Percentiles rank a stretch among this genome's conserved stretches.
These are phyloP conservation scores for Penicillium diatomitis DNA, from an alignment of 495 filamentous ascomycete genomes.

Conservation along the genomic window DNA sequence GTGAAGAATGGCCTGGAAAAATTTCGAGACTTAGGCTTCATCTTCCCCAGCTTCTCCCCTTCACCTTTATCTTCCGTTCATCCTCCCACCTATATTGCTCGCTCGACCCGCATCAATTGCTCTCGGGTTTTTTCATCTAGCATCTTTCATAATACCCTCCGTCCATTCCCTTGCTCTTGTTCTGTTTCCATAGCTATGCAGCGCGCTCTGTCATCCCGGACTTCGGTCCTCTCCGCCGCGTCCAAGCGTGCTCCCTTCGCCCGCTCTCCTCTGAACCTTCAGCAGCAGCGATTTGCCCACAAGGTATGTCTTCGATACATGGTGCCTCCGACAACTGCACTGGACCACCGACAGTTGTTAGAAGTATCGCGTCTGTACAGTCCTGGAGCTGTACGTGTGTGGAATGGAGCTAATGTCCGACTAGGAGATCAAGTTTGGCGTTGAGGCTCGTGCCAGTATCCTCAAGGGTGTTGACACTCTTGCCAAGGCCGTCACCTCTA, in stretches of 20 bases:
- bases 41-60: conserved; percentile 21
- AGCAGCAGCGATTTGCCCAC: conserved; percentile 88
- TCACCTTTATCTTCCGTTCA: conserved; percentile 13
- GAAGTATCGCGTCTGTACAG: too few species aligned
- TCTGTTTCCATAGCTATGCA: conserved; percentile 48
- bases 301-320: conserved; percentile 53
- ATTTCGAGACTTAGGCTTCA: conserved; percentile 45
- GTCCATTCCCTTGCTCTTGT: conserved; percentile 12
- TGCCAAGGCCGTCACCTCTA: conserved; percentile 92
- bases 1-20: conserved; percentile 37
- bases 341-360: too few species aligned
- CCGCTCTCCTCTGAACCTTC: conserved; percentile 50
- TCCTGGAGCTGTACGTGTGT: conserved; percentile 5
- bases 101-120: conserved; percentile 17
- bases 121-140: conserved; percentile 14
- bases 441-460: conserved; percentile 81
- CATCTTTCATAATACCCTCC: conserved; percentile 11
- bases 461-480: conserved; percentile 94
- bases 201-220: conserved; percentile 57
- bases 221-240: conserved; percentile 62
- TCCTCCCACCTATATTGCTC: neutral
- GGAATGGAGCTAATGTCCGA: conserved; percentile 16
- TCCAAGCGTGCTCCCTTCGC: conserved; percentile 44
- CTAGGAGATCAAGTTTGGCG: conserved; percentile 96
- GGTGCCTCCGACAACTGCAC: neutral